Percentiles rank a stretch among this genome's conserved stretches.
These are phyloP conservation scores for Schoenoplectus triqueter DNA, from an alignment of 202 grass and related monocot species.

Conservation along the genomic window DNA sequence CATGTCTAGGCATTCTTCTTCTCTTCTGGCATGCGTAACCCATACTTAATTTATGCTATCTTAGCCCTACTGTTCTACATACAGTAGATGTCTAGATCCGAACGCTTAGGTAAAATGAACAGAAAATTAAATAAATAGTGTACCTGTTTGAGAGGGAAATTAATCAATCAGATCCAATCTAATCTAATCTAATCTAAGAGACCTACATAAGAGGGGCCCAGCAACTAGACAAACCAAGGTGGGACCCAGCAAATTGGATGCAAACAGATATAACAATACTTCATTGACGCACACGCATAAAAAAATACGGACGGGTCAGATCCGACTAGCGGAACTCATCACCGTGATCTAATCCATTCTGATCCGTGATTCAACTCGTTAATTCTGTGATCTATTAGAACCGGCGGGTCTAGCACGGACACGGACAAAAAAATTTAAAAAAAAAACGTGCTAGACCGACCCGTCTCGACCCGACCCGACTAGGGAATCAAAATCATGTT, in stretches of 20 bases:
- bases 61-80: not conserved
- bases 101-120: not conserved
- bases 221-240: not conserved
- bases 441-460: no score
- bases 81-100: not conserved
- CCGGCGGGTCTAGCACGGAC: no score
- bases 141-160: not conserved
- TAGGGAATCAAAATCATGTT: no score
- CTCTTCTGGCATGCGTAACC: not conserved
- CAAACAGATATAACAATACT: not conserved
- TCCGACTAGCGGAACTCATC: no score
- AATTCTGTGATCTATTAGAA: no score
- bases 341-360: no score
- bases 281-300: not conserved
- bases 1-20: slow-evolving; percentile 20
- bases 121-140: not conserved
- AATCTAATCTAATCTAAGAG: not conserved
- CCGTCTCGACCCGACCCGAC: no score
- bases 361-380: no score
- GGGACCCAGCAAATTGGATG: slow-evolving; percentile 24
- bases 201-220: not conserved
- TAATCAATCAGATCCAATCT: not conserved
- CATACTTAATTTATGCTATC: no score
- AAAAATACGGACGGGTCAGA: no score
- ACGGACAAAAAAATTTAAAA: no score